phyloP scores from a whole-genome alignment of 1,284 basidiomycete genomes.

The Chondrostereum purpureum region DNA sequence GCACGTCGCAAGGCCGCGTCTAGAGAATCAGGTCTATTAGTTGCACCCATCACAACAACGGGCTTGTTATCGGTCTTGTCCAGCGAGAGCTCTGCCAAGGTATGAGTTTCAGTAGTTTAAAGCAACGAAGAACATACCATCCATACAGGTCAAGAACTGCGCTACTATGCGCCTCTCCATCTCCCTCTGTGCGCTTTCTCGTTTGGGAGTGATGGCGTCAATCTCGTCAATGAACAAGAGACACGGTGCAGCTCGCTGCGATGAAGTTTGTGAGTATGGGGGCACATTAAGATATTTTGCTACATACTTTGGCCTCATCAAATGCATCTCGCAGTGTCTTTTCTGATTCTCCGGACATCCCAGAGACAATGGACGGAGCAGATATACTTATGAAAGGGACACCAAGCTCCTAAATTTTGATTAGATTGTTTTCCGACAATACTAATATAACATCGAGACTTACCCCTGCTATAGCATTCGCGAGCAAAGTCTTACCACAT shows the following conservation, averaged over 20 bases:
- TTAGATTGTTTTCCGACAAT: neutral
- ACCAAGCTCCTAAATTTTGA: conserved; percentile 64
- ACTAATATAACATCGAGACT: conserved; percentile 33
- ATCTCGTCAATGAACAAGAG: conserved; percentile 96
- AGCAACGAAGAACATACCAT: too few species aligned
- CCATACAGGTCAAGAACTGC: conserved; percentile 96
- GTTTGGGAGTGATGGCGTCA: conserved; percentile 95
- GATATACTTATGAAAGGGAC: conserved; percentile 92
- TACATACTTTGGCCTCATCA: conserved; percentile 83
- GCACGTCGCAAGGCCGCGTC: conserved; percentile 91
- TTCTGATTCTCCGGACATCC: conserved; percentile 97
- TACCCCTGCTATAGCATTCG: conserved; percentile 90
- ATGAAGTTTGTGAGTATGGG: neutral
- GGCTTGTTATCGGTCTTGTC: conserved; percentile 87
- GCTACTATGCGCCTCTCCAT: conserved; percentile 98
- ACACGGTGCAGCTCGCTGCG: conserved; percentile 80
- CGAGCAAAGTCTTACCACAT: conserved; percentile 91
- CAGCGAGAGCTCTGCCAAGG: conserved; percentile 72
- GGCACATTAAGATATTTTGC: neutral
- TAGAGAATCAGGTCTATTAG: conserved; percentile 91
- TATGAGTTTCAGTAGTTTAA: too few species aligned
- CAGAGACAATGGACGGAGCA: conserved; percentile 91
- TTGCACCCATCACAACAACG: conserved; percentile 93
- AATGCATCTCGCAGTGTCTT: conserved; percentile 95
- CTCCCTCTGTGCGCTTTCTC: conserved; percentile 94